A percentile compares a stretch with the other conserved stretches of the same genome.
These are phyloP conservation scores for Aspergillus sp. DNA, from an alignment of 2,329 filamentous ascomycete genomes.

Conservation along the genomic window DNA sequence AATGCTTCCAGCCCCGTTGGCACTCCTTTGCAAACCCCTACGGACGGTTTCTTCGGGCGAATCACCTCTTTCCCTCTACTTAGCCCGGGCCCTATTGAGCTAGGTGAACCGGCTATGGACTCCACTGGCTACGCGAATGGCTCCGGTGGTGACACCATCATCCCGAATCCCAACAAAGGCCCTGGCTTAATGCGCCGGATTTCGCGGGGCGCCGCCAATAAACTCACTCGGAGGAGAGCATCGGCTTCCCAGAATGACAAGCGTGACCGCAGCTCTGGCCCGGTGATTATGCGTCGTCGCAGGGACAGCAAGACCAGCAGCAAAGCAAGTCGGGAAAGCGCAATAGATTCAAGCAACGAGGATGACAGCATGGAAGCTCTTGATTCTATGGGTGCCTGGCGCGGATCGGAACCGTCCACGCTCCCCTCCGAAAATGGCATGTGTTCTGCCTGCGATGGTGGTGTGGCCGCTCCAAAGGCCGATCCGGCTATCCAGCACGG, in stretches of 20 bases:
- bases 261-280: conserved; percentile 81
- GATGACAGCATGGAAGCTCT: conserved; percentile 39
- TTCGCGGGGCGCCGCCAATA: conserved; percentile 69
- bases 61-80: conserved; percentile 19
- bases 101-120: conserved; percentile 62
- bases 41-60: conserved; percentile 26
- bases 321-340: conserved; percentile 43
- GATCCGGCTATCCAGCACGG: conserved; percentile 71
- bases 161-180: conserved; percentile 45
- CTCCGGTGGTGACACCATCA: conserved; percentile 51
- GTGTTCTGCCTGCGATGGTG: conserved; percentile 26
- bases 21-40: conserved; percentile 27
- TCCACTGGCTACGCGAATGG: conserved; percentile 39
- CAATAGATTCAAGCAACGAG: conserved; percentile 34
- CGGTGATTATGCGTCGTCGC: conserved; percentile 74
- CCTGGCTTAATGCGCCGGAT: conserved; percentile 71
- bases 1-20: conserved; percentile 28
- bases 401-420: conserved; percentile 34
- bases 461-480: conserved; percentile 56
- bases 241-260: conserved; percentile 69
- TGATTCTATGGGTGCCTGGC: conserved; percentile 35
- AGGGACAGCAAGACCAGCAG: conserved; percentile 79
- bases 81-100: conserved; percentile 52
- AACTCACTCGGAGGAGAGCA: conserved; percentile 60
- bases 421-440: conserved; percentile 31